Conservation (phyloP, 257 asterid species). For the Nicotiana otophora region DNA sequence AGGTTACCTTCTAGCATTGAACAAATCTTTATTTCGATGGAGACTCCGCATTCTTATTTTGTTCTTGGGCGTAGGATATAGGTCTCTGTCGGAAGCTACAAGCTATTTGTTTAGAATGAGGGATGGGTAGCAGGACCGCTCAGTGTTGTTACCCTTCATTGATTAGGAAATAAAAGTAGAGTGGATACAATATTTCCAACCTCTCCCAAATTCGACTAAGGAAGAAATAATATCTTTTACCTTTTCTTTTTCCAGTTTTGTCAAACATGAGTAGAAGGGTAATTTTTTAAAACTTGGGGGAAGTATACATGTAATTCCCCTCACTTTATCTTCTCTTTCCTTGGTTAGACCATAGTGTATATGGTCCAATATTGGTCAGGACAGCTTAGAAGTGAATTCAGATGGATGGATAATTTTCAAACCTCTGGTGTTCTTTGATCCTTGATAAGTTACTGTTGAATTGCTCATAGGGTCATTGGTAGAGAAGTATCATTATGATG, state of each 20-base stretch:
- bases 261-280: not conserved
- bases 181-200: not conserved
- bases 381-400: no score
- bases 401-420: not conserved
- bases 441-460: not conserved
- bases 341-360: not conserved
- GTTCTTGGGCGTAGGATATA: not conserved
- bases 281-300: not conserved
- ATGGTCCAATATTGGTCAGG: not conserved
- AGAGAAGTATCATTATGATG: constrained; percentile 8
- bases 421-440: not conserved
- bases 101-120: not conserved
- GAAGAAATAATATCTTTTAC: not conserved
- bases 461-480: constrained; percentile 10
- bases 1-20: not conserved
- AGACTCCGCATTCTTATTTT: not conserved
- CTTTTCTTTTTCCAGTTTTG: not conserved
- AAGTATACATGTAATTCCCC: not conserved
- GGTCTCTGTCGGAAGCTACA: not conserved
- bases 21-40: not conserved
- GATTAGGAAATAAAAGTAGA: not conserved
- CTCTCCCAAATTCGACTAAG: not conserved
- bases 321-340: not conserved
- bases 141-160: not conserved
- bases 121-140: not conserved